Evolutionary conservation across 2,329 filamentous ascomycete genomes (phyloP), one percentile per base, ranked within the genome.

Genomic region (Zarea fungicola): DNA sequence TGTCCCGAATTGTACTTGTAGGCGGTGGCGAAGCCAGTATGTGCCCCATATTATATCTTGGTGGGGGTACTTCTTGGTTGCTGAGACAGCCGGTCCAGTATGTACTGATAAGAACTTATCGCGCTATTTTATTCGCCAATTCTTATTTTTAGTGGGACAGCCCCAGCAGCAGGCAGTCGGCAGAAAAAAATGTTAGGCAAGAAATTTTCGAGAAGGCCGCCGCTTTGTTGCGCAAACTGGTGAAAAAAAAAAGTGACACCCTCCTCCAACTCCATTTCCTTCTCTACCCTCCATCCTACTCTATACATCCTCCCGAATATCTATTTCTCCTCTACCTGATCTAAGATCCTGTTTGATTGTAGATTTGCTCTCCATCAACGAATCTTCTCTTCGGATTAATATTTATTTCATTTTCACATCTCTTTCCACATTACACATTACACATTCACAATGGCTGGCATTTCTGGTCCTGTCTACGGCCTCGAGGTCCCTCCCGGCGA

Each of bases 401-500:
- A n/a, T 22, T 16, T 10, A 32, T 18, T 29, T 29, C 14, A 29
- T n/a, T 28, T 26, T 22, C 25, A 41, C n/a, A 21, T 55, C 53
- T 48, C 54, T 49, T 52, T 9, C 10, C 40, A 40, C 37, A 26
- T 40, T n/a, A n/a, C n/a, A n/a, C n/a, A n/a, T 37, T 21, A 45
- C 26, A 28, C 32, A 25, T 37, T 35, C 58, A 73, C 59, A 58
- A 83, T 83, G 80, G 72, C 78, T 68, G 66, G 75, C 56, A 64
- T 78, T 62, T 77, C 80, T 56, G 87, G 93, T 69, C 88, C 87
- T 67, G 78, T 97, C 66, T 99, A 93, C 68, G 90, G 91, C 72
- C 85, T 96, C 59, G 84, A 89, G 76, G 87, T 97, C 70, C 90
- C 90, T 60, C 79, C 88, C 60, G 89, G 87, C 64, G 88, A 89